phyloP scores from a whole-genome alignment of 2,329 filamentous ascomycete genomes.

The Fusarium lyarnte region DNA sequence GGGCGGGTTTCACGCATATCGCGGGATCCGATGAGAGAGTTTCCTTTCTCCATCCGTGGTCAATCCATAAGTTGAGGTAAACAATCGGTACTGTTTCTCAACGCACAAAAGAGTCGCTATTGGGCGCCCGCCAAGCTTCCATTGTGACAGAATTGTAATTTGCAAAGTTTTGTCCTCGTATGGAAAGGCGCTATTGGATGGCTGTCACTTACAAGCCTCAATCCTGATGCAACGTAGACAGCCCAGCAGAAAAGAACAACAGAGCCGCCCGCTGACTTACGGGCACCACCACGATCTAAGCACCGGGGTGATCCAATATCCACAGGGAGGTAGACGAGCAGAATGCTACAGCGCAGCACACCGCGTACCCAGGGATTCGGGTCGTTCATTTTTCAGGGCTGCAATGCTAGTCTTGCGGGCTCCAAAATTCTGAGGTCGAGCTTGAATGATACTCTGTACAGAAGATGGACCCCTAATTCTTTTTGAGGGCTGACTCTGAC shows the following conservation, averaged over 20 bases:
- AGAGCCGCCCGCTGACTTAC: conserved; percentile 20
- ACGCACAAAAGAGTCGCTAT: conserved; percentile 1
- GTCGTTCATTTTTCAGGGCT: conserved; percentile 16
- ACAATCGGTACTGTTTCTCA: background rate
- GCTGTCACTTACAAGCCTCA: conserved; percentile 35
- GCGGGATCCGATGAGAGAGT: background rate
- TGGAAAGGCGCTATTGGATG: conserved; percentile 18
- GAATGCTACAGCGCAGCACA: conserved; percentile 9
- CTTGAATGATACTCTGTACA: background rate
- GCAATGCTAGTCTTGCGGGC: conserved; percentile 27
- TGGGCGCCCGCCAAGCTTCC: conserved; percentile 10
- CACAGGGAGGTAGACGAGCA: conserved; percentile 5
- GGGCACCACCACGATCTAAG: conserved; percentile 16
- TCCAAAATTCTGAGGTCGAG: conserved; percentile 5
- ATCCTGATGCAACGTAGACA: conserved; percentile 8
- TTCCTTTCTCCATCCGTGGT: background rate
- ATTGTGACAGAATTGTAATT: background rate
- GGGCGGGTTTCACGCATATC: conserved; percentile 22
- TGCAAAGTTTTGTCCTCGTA: conserved; percentile 13
- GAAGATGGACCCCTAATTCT: conserved; percentile 23
- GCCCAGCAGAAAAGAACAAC: background rate
- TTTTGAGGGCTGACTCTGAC: conserved; percentile 16
- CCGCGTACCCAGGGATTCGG: conserved; percentile 37
- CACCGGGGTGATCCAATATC: conserved; percentile 8
- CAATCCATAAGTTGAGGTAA: background rate